Conservation (phyloP, 75 land plant genomes). For the Larix kaempferi region DNA sequence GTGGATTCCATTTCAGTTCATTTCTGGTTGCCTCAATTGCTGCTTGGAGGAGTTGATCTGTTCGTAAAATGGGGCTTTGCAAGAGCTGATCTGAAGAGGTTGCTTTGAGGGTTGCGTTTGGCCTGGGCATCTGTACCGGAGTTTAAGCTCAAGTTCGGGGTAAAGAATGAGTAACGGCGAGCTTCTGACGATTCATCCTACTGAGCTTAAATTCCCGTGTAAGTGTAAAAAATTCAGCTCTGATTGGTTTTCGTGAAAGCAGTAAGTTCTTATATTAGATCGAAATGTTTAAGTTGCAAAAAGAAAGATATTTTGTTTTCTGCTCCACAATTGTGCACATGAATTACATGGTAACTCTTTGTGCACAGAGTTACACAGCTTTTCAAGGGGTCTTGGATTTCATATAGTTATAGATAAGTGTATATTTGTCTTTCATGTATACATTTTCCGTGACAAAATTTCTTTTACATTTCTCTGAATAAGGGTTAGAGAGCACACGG, state of each 20-base stretch:
- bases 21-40: too few species aligned
- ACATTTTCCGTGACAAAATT: too few species aligned
- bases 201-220: conserved; percentile 82
- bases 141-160: neutral
- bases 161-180: conserved; percentile 42
- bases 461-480: too few species aligned
- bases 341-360: too few species aligned
- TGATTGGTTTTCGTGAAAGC: neutral
- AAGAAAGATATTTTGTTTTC: neutral
- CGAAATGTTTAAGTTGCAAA: too few species aligned
- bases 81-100: neutral
- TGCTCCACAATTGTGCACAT: neutral
- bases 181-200: conserved; percentile 72
- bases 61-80: neutral
- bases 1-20: too few species aligned
- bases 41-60: neutral
- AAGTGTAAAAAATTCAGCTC: conserved; percentile 9
- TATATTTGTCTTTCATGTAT: too few species aligned
- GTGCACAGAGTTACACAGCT: too few species aligned
- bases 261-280: neutral
- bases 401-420: too few species aligned
- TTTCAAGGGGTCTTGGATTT: too few species aligned
- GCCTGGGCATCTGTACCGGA: neutral
- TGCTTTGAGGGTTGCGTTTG: too few species aligned
- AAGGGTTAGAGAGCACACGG: too few species aligned